phyloP scores from a whole-genome alignment of 1,284 basidiomycete genomes.

The Schizopora paradoxa region DNA sequence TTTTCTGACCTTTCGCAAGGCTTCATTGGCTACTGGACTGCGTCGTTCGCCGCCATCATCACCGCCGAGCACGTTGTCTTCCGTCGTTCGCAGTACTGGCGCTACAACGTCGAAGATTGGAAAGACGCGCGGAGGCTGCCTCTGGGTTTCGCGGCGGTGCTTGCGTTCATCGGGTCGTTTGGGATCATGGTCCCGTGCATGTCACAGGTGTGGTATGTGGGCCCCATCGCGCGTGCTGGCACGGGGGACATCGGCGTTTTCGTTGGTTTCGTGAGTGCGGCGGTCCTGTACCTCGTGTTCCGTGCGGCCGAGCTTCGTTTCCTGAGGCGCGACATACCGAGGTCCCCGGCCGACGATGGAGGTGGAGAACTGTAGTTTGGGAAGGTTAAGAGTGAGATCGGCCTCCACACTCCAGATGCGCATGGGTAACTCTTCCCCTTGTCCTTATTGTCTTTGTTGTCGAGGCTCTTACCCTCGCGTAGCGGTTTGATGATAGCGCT shows the following conservation, averaged over 20 bases:
- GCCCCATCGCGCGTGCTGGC: constrained; percentile 39
- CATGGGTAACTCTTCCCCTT: too few species aligned
- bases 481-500: too few species aligned
- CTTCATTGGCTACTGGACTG: constrained; percentile 58
- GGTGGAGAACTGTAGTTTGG: too few species aligned
- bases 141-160: constrained; percentile 40
- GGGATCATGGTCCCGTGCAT: constrained; percentile 53
- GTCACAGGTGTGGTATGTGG: constrained; percentile 54
- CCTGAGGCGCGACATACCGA: too few species aligned
- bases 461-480: too few species aligned
- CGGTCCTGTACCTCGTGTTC: constrained; percentile 34
- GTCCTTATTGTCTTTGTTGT: too few species aligned
- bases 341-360: too few species aligned
- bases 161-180: constrained; percentile 42
- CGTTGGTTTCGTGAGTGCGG: constrained; percentile 40
- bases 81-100: too few species aligned
- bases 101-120: too few species aligned
- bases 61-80: constrained; percentile 55
- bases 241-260: constrained; percentile 56
- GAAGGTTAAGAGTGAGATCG: too few species aligned
- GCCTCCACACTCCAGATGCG: too few species aligned
- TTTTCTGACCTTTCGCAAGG: constrained; percentile 28
- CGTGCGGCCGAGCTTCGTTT: constrained; percentile 39
- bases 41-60: constrained; percentile 49
- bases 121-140: constrained; percentile 37